A percentile compares a stretch with the other conserved stretches of the same genome.
Evolutionary conservation across 306 rosid genomes (phyloP).

Genomic region (Cucumis sativus): DNA sequence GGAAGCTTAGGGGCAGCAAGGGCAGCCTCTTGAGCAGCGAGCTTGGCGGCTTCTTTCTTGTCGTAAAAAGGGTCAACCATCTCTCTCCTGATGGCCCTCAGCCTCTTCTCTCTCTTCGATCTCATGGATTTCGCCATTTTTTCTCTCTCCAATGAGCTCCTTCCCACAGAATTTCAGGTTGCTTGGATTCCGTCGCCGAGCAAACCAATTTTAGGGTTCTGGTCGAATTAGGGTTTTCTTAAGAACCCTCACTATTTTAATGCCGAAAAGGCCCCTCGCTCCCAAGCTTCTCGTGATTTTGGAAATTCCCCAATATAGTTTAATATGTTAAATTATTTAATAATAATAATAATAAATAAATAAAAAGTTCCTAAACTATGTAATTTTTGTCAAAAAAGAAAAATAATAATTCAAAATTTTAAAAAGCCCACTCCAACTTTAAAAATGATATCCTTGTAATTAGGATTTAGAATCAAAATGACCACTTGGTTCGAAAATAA

Average conservation of each 20-base stretch:
- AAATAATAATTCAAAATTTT: too few relatives aligned
- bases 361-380: too few relatives aligned
- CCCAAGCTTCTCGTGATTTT: background rate
- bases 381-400: too few relatives aligned
- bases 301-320: too few relatives aligned
- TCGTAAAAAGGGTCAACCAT: conserved; percentile 75
- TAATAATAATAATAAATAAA: too few relatives aligned
- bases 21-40: conserved; percentile 82
- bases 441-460: too few relatives aligned
- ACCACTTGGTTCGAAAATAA: too few relatives aligned
- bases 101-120: conserved; percentile 83
- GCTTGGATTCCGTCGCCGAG: background rate
- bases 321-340: too few relatives aligned
- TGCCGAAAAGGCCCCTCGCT: background rate
- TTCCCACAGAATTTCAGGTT: background rate
- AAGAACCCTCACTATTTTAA: background rate
- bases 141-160: background rate
- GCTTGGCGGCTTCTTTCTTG: conserved; percentile 75
- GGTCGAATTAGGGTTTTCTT: background rate
- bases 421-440: too few relatives aligned
- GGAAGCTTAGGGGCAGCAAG: conserved; percentile 86
- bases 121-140: conserved; percentile 84
- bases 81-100: conserved; percentile 80
- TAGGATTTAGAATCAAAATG: too few relatives aligned
- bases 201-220: background rate